These are phyloP conservation scores for Pinus tabuliformis DNA, from an alignment of 75 land plant genomes.

Conservation along the genomic window DNA sequence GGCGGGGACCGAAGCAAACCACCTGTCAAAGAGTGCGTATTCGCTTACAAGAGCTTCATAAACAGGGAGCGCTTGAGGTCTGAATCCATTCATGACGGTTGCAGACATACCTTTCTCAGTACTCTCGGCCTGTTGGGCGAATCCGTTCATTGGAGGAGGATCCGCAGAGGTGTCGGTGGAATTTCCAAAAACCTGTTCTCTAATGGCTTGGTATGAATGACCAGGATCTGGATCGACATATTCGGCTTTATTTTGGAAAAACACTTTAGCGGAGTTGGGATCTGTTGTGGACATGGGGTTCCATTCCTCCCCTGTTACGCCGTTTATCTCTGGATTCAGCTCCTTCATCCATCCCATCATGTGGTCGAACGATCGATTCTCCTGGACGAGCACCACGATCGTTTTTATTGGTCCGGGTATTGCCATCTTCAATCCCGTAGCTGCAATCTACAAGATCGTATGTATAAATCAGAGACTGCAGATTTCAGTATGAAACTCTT, in stretches of 20 bases:
- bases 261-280: slow-evolving; percentile 29
- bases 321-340: slow-evolving; percentile 66
- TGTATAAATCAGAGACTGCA: no score
- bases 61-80: slow-evolving; percentile 78
- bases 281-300: slow-evolving; percentile 50
- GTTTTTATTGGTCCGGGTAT: slow-evolving; percentile 61
- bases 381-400: slow-evolving; percentile 81
- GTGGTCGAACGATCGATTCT: slow-evolving; percentile 94
- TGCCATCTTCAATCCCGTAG: no score
- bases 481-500: no score
- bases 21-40: slow-evolving; percentile 77
- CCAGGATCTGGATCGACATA: slow-evolving; percentile 92
- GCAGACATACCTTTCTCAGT: slow-evolving; percentile 34
- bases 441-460: no score
- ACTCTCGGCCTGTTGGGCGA: slow-evolving; percentile 72
- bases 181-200: slow-evolving; percentile 70
- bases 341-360: slow-evolving; percentile 95
- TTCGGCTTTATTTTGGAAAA: slow-evolving; percentile 51
- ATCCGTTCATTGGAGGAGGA: slow-evolving; percentile 73
- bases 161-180: slow-evolving; percentile 5
- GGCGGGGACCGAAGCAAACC: slow-evolving; percentile 87
- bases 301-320: slow-evolving; percentile 78
- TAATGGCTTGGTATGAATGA: slow-evolving; percentile 75
- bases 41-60: slow-evolving; percentile 62
- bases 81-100: slow-evolving; percentile 78